Evolutionary conservation across 352 stramenopile species (phyloP).

Genomic region (Lagenidium sp.): DNA sequence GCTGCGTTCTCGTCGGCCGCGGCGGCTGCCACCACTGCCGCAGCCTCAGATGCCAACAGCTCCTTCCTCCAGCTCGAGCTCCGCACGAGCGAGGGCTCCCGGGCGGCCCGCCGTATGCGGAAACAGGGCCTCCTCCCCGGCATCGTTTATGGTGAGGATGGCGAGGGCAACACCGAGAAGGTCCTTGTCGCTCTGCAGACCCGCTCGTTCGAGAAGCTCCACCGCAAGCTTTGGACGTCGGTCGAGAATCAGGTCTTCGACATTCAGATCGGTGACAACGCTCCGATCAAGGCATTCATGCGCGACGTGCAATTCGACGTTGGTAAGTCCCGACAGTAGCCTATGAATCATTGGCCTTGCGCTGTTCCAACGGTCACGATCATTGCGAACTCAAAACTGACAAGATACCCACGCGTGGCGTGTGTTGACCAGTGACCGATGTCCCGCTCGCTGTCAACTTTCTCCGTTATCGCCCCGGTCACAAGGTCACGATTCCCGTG

Average conservation of each 20-base stretch:
- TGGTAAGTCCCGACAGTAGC: slow-evolving; percentile 16
- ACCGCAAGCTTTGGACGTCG: slow-evolving; percentile 82
- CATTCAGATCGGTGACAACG: slow-evolving; percentile 49
- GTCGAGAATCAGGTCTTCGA: slow-evolving; percentile 86
- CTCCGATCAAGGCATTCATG: slow-evolving; percentile 77
- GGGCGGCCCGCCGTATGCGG: slow-evolving; percentile 68
- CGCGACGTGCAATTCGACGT: slow-evolving; percentile 81
- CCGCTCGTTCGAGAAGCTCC: slow-evolving; percentile 66
- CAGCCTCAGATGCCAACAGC: slow-evolving; percentile 8
- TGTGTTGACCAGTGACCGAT: slow-evolving; percentile 72
- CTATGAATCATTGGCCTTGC: background rate
- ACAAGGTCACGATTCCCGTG: slow-evolving; percentile 89
- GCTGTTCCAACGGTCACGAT: no score
- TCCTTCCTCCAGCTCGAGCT: slow-evolving; percentile 58
- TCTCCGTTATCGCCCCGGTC: slow-evolving; percentile 86
- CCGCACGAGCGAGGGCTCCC: slow-evolving; percentile 60
- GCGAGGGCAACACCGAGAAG: slow-evolving; percentile 50
- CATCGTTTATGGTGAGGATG: slow-evolving; percentile 79
- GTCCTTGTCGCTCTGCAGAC: slow-evolving; percentile 70
- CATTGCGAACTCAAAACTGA: no score
- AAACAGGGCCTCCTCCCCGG: slow-evolving; percentile 73
- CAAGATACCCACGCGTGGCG: no score
- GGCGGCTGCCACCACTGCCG: slow-evolving; percentile 11
- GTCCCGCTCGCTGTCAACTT: slow-evolving; percentile 87
- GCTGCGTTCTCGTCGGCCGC: slow-evolving; percentile 33